Evolutionary conservation across 306 rosid genomes (phyloP), one percentile per base, ranked within the genome.

Genomic region (Luffa aegyptiaca): DNA sequence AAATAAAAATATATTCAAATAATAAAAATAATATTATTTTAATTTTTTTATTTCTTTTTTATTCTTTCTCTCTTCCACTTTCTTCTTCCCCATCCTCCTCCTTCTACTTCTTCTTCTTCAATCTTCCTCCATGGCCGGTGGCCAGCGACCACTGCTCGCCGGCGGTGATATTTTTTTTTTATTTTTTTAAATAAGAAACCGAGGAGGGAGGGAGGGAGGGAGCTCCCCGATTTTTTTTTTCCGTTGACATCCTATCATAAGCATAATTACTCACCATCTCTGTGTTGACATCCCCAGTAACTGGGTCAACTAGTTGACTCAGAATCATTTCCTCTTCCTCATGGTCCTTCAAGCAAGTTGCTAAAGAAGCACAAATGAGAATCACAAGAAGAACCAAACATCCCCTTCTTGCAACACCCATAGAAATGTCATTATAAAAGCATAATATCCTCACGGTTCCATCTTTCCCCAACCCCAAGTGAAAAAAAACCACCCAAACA

Each of bases 201-300:
- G n/a, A n/a, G n/a, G n/a, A n/a, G n/a, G n/a, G n/a, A n/a, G n/a
- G n/a, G n/a, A n/a, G n/a, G n/a, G n/a, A n/a, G n/a, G n/a, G n/a
- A n/a, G n/a, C n/a, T n/a, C n/a, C n/a, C n/a, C n/a, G n/a, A n/a
- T n/a, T n/a, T n/a, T n/a, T n/a, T n/a, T 17, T 71, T 10, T 49
- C 10, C 10, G 55, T 71, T 71, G 16, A 68, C 7, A 70, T 52
- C 26, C 82, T 78, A 52, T 45, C 46, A 62, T 70, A 73, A 64
- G 9, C 13, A 35, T 45, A 61, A 81, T 81, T 55, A 82, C 94
- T 90, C 79, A 96, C 99, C 97, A 86, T 77, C 76, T 87, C 88
- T 73, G 80, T 80, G 76, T 89, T 84, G 48, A 91, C 77, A 65
- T 86, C 41, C 69, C 89, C 90, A 82, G 90, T 83, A 14, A 80